Evolutionary conservation across 2,329 filamentous ascomycete genomes (phyloP).

Genomic region (Phaeosphaeriaceae sp.): DNA sequence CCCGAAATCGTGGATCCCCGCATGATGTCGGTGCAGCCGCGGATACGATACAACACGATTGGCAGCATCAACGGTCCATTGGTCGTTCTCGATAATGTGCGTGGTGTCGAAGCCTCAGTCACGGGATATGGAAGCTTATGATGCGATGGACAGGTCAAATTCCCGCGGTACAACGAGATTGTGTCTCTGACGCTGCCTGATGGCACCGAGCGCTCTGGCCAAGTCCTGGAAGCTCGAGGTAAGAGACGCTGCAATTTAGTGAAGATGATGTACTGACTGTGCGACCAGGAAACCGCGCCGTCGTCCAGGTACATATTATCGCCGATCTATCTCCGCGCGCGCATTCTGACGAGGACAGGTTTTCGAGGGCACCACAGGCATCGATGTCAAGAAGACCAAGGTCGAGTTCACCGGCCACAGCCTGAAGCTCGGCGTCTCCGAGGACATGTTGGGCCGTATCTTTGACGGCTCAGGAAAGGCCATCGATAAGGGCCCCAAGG

Average conservation of each 20-base stretch:
- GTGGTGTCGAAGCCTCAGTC: constrained; percentile 41
- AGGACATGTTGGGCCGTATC: constrained; percentile 99
- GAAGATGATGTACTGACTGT: constrained; percentile 20
- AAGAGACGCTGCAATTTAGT: constrained; percentile 33
- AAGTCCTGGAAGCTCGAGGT: constrained; percentile 98
- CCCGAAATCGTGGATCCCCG: constrained; percentile 53
- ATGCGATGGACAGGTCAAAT: constrained; percentile 77
- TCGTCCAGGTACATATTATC: constrained; percentile 77
- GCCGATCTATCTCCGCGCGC: not conserved
- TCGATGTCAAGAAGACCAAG: constrained; percentile 99
- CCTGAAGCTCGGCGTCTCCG: constrained; percentile 97
- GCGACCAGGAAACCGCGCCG: constrained; percentile 79
- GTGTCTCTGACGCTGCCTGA: constrained; percentile 94
- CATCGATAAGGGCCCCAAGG: constrained; percentile 99
- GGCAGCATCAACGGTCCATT: constrained; percentile 97
- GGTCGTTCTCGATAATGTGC: constrained; percentile 95
- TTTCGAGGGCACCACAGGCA: constrained; percentile 95
- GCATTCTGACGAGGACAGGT: constrained; percentile 66
- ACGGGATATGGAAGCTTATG: constrained; percentile 27
- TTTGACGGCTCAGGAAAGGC: constrained; percentile 98
- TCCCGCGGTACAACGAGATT: constrained; percentile 96
- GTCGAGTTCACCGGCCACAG: constrained; percentile 97
- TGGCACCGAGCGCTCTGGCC: constrained; percentile 90
- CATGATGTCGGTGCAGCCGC: constrained; percentile 68
- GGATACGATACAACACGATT: constrained; percentile 96